A percentile compares a stretch with the other conserved stretches of the same genome.
These are phyloP conservation scores for Nigrospora sphaerica DNA, from an alignment of 2,329 filamentous ascomycete genomes.

Conservation along the genomic window DNA sequence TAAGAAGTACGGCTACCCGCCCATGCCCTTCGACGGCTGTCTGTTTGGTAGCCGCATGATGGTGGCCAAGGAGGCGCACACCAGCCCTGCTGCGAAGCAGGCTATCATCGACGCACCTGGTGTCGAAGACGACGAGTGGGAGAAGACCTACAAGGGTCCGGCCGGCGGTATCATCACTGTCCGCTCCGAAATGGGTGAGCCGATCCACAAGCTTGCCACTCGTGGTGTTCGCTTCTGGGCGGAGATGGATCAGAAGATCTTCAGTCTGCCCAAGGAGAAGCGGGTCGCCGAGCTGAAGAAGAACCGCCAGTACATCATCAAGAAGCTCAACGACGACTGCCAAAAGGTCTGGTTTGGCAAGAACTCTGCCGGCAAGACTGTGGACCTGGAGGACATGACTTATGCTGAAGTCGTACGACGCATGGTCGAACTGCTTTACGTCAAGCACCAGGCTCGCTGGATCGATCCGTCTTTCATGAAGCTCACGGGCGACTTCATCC, in stretches of 20 bases:
- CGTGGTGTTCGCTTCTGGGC: conserved; percentile 95
- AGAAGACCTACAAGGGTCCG: conserved; percentile 85
- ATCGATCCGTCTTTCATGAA: conserved; percentile 78
- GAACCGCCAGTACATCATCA: conserved; percentile 84
- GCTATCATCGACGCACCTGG: conserved; percentile 83
- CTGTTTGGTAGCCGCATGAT: conserved; percentile 91
- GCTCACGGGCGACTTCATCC: conserved; percentile 91
- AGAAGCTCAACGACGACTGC: conserved; percentile 92
- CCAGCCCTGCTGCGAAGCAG: conserved; percentile 79
- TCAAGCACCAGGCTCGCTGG: conserved; percentile 86
- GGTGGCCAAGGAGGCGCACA: conserved; percentile 88
- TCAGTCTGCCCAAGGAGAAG: conserved; percentile 92
- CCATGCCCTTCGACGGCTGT: conserved; percentile 92
- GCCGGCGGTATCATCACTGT: conserved; percentile 95
- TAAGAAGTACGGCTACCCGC: conserved; percentile 76
- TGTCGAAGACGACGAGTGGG: conserved; percentile 77
- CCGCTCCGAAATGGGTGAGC: conserved; percentile 97
- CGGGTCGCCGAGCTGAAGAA: conserved; percentile 82
- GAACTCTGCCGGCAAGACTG: conserved; percentile 71
- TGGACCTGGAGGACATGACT: conserved; percentile 93
- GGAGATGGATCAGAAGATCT: conserved; percentile 98
- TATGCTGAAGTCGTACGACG: conserved; percentile 82
- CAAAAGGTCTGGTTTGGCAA: conserved; percentile 95
- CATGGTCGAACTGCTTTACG: conserved; percentile 84
- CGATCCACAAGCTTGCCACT: conserved; percentile 97